Conservation (phyloP, 495 filamentous ascomycete genomes). For the Geopyxis carbonaria region DNA sequence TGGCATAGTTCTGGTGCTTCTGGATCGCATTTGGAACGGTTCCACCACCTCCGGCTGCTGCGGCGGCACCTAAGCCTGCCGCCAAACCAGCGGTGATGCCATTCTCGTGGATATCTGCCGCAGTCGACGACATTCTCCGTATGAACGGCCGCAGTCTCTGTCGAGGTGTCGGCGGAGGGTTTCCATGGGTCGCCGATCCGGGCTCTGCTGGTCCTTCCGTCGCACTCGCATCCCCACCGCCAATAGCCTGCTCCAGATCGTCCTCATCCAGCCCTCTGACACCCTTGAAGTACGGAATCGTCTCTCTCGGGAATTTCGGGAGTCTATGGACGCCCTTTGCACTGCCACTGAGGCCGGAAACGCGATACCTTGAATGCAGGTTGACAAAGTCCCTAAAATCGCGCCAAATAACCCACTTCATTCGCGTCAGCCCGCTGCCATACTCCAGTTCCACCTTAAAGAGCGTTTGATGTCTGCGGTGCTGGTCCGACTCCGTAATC, state of each 20-base stretch:
- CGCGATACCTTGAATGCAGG: slow-evolving; percentile 79
- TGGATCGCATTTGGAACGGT: slow-evolving; percentile 22
- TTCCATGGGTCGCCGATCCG: slow-evolving; percentile 28
- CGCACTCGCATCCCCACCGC: slow-evolving; percentile 39
- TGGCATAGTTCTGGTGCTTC: slow-evolving; percentile 32
- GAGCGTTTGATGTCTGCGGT: slow-evolving; percentile 40
- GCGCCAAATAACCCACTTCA: slow-evolving; percentile 91
- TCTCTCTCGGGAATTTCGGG: slow-evolving; percentile 72
- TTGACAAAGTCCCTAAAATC: slow-evolving; percentile 81
- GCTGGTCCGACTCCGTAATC: slow-evolving; percentile 52
- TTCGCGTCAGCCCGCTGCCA: slow-evolving; percentile 81
- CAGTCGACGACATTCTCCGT: slow-evolving; percentile 33
- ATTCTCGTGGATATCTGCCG: slow-evolving; percentile 25
- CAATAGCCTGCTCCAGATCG: slow-evolving; percentile 62
- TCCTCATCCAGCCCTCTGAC: slow-evolving; percentile 66
- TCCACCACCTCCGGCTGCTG: slow-evolving; percentile 28
- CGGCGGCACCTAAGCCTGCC: slow-evolving; percentile 29
- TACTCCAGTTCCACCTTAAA: slow-evolving; percentile 94
- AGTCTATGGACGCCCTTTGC: slow-evolving; percentile 36
- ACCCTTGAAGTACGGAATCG: slow-evolving; percentile 80
- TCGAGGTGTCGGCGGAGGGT: slow-evolving; percentile 24
- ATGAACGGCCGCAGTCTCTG: slow-evolving; percentile 49
- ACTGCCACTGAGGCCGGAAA: slow-evolving; percentile 55
- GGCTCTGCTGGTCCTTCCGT: slow-evolving; percentile 34
- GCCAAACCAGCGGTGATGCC: slow-evolving; percentile 26